Base-by-base conservation (phyloP, 768 basidiomycete species). In the Psilocybe tampanensis region DNA sequence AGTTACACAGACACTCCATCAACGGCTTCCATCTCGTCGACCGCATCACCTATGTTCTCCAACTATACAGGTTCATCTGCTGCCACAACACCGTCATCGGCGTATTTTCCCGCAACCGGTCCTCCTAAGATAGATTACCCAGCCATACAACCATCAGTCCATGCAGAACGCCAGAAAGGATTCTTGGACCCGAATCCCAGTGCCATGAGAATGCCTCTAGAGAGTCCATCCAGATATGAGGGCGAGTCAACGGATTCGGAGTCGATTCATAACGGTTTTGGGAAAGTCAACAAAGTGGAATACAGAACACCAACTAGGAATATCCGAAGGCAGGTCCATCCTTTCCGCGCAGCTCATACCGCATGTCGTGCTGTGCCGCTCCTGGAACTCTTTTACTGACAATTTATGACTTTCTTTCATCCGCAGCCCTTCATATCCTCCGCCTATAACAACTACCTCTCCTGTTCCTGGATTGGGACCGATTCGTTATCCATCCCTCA, bases 391-490 rank as follows among this genome's bases (percentile, higher is more conserved):
- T 56, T 59, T 12, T 43, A 18, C n/a, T 39, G 52, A 45, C 55
- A 29, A 26, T 22, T 41, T 21, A 12, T 44, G 32, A 47, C 34
- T 22, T 18, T 34, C 52, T 17, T 24, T 45, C 49, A 23, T 48
- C 41, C 57, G 58, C 53, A 71, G 71, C 53, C 64, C 67, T 32
- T 56, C 68, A 3, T 81, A 83, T 63, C 82, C 82, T 17, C 73
- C 80, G 24, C 86, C 88, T 33, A 75, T 88, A 45, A 90, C 89
- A 1, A 89, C 87, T 0, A 90, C 89, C 9, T 87, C 90, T 26
- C 84, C 87, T 3, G 77, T 84, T n/a, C 81, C 86, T 15, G 76
- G 78, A 5, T 76, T 79, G 33, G 72, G 75, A 15, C 66, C 74
- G 18, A 72, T 87, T 52, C 78, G 78, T 32, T 90, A 89, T 63